These are phyloP conservation scores for Wakefieldia striispora DNA, from an alignment of 768 basidiomycete species.

Conservation along the genomic window DNA sequence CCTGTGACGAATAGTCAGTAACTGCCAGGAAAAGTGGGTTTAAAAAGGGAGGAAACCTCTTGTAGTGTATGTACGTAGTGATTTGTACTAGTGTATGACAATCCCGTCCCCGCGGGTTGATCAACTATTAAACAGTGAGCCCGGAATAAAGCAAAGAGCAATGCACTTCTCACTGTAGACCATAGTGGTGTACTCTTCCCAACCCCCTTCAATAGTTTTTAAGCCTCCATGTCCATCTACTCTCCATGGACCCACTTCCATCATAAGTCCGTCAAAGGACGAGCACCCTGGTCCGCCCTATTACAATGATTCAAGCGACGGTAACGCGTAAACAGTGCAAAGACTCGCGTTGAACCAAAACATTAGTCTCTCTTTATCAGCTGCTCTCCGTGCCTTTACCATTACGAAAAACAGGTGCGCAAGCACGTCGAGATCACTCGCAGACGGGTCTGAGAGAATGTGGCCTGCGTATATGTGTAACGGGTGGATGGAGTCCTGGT, in stretches of 20 bases:
- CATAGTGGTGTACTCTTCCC: conserved; percentile 97
- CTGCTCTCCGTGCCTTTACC: conserved; percentile 78
- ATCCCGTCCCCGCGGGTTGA: conserved; percentile 95
- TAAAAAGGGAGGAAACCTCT: conserved; percentile 45
- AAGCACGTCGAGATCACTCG: conserved; percentile 56
- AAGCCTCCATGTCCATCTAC: conserved; percentile 72
- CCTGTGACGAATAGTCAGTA: conserved; percentile 42
- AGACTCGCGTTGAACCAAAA: conserved; percentile 93
- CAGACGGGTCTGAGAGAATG: conserved; percentile 74
- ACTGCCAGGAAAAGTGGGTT: background rate
- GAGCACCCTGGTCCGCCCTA: conserved; percentile 98
- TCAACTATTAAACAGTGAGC: conserved; percentile 61
- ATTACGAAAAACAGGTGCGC: conserved; percentile 88
- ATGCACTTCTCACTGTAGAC: conserved; percentile 72
- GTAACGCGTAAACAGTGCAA: background rate
- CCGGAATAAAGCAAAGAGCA: conserved; percentile 4
- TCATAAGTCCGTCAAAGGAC: conserved; percentile 95
- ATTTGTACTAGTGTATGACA: conserved; percentile 86
- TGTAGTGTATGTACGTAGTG: conserved; percentile 77
- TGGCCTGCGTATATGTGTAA: conserved; percentile 86
- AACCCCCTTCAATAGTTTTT: conserved; percentile 78
- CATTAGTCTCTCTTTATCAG: conserved; percentile 88
- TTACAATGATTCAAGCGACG: background rate
- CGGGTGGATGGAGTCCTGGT: conserved; percentile 66
- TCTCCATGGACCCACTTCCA: conserved; percentile 96